These are phyloP conservation scores for Boletus pseudopeckii DNA, from an alignment of 768 basidiomycete species.

Conservation along the genomic window DNA sequence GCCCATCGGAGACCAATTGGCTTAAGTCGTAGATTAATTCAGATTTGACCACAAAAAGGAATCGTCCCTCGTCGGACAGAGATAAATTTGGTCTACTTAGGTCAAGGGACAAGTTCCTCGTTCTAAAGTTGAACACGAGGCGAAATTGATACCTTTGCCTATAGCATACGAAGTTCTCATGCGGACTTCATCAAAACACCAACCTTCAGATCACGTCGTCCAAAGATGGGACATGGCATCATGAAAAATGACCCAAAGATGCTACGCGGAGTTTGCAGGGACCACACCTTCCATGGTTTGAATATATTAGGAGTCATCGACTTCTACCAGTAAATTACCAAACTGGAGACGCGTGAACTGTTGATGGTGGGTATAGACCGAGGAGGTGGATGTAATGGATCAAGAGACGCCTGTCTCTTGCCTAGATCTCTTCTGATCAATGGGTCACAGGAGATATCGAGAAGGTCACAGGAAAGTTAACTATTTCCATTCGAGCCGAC, in stretches of 20 bases:
- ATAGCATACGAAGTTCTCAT: slow-evolving; percentile 10
- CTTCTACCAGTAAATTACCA: slow-evolving; percentile 3
- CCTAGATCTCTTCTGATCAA: slow-evolving; percentile 4
- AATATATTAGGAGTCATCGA: slow-evolving; percentile 2
- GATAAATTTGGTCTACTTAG: slow-evolving; percentile 6
- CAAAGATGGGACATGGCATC: slow-evolving; percentile 9
- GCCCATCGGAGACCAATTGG: background rate
- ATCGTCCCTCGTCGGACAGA: background rate
- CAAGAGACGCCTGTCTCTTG: slow-evolving; percentile 1
- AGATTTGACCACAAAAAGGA: background rate
- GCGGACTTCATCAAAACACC: slow-evolving; percentile 13
- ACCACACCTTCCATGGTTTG: slow-evolving; percentile 7
- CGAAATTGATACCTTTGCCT: background rate
- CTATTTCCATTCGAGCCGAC: slow-evolving; percentile 9
- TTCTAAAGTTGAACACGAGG: slow-evolving; percentile 17
- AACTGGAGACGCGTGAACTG: slow-evolving; percentile 4
- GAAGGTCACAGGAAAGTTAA: slow-evolving; percentile 1
- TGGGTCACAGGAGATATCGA: slow-evolving; percentile 9
- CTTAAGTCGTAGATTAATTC: background rate
- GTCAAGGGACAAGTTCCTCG: slow-evolving; percentile 1
- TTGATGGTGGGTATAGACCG: slow-evolving; percentile 21
- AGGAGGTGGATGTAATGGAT: slow-evolving; percentile 21
- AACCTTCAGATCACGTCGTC: slow-evolving; percentile 7
- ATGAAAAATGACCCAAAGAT: slow-evolving; percentile 2
- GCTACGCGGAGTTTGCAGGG: slow-evolving; percentile 22